Percentiles rank a stretch among this genome's conserved stretches.
Evolutionary conservation across 352 stramenopile genomes (phyloP).

Genomic region (Blastocystis sp.): DNA sequence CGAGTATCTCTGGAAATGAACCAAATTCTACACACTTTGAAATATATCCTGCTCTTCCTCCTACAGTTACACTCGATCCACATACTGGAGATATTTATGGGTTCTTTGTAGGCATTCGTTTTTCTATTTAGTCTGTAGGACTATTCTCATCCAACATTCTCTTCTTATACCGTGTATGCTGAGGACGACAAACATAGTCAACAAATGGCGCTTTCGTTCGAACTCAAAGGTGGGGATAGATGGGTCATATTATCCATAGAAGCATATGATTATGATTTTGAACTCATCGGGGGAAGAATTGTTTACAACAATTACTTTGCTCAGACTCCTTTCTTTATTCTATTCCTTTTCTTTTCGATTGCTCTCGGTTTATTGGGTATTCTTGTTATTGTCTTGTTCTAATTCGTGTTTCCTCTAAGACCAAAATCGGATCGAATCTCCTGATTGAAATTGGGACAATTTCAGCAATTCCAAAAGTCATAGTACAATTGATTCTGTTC

Average conservation of each 20-base stretch:
- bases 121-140: not conserved
- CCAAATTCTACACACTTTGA: not conserved
- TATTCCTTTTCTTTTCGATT: not conserved
- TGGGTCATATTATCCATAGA: not conserved
- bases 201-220: not conserved
- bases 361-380: not conserved
- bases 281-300: not conserved
- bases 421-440: not conserved
- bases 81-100: not conserved
- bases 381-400: slow-evolving; percentile 6
- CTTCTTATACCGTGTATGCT: not conserved
- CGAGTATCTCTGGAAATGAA: not conserved
- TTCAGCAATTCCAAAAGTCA: no score
- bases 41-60: not conserved
- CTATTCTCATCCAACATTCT: not conserved
- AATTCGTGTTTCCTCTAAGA: not conserved
- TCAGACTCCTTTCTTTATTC: not conserved
- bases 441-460: not conserved
- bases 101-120: not conserved
- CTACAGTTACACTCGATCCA: not conserved
- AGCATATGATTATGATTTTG: slow-evolving; percentile 5
- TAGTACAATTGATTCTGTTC: no score
- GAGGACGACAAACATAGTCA: not conserved
- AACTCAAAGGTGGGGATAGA: not conserved
- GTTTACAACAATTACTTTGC: slow-evolving; percentile 48